Conservation (phyloP, 495 filamentous ascomycete species). For the Hamigera avellanea region DNA sequence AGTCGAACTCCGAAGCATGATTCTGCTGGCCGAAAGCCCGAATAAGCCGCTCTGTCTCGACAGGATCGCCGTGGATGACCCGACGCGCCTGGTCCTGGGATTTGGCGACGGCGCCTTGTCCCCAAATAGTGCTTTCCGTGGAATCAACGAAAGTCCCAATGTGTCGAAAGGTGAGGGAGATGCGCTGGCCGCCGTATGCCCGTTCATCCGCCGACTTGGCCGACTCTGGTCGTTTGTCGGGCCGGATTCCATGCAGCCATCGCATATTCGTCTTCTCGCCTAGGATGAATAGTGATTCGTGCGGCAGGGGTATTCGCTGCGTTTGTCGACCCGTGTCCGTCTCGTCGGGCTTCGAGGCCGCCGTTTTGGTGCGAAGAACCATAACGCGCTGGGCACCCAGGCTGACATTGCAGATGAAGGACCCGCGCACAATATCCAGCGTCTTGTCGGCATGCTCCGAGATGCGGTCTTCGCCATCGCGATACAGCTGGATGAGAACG, state of each 20-base stretch:
- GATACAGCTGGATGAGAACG: conserved; percentile 86
- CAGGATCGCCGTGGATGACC: conserved; percentile 57
- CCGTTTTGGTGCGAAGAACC: conserved; percentile 75
- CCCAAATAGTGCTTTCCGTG: conserved; percentile 63
- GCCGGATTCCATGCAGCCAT: conserved; percentile 84
- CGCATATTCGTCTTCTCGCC: conserved; percentile 69
- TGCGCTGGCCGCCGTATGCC: conserved; percentile 62
- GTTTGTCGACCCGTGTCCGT: conserved; percentile 30
- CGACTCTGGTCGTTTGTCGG: conserved; percentile 60
- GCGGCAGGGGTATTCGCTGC: conserved; percentile 65
- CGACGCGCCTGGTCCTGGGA: conserved; percentile 37
- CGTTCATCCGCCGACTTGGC: conserved; percentile 61
- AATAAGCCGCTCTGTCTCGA: conserved; percentile 58
- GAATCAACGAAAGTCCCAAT: conserved; percentile 76
- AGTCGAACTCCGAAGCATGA: conserved; percentile 60
- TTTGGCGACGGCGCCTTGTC: conserved; percentile 76
- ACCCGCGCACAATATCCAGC: conserved; percentile 72
- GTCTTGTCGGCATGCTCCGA: conserved; percentile 98
- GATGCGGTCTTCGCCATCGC: conserved; percentile 83
- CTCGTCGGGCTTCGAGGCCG: conserved; percentile 12
- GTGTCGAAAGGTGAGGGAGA: conserved; percentile 83
- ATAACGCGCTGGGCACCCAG: conserved; percentile 86
- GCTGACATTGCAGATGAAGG: conserved; percentile 83
- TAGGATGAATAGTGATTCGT: conserved; percentile 79
- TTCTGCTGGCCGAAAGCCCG: conserved; percentile 81